Percentiles rank a stretch among this genome's conserved stretches.
Conservation (phyloP, 2,329 filamentous ascomycete genomes). For the Exophiala mesophila region DNA sequence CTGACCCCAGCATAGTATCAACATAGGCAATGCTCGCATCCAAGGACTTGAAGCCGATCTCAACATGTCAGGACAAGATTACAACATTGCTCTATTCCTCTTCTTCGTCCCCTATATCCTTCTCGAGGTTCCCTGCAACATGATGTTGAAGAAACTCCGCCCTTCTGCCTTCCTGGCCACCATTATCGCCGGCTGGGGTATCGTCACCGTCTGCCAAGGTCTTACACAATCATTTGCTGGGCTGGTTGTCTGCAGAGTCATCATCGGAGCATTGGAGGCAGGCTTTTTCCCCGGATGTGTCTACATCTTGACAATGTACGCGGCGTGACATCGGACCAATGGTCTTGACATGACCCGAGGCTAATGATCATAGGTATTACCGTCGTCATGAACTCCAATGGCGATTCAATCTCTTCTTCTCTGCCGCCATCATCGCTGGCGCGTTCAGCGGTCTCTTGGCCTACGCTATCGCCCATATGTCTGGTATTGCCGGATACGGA, state of each 20-base stretch:
- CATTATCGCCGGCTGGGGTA: slow-evolving; percentile 29
- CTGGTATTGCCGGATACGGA: slow-evolving; percentile 34
- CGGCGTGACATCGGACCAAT: not conserved
- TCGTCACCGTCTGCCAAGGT: slow-evolving; percentile 38
- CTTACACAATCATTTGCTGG: slow-evolving; percentile 30
- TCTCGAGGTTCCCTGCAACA: slow-evolving; percentile 42
- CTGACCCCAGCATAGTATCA: slow-evolving; percentile 34
- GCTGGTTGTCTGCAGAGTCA: slow-evolving; percentile 30
- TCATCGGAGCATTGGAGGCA: slow-evolving; percentile 32
- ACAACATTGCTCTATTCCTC: slow-evolving; percentile 27
- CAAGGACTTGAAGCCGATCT: slow-evolving; percentile 42
- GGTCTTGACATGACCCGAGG: slow-evolving; percentile 28
- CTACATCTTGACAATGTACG: slow-evolving; percentile 26
- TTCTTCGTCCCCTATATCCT: slow-evolving; percentile 25
- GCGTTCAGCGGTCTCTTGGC: slow-evolving; percentile 47
- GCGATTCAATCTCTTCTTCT: slow-evolving; percentile 33
- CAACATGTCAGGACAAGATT: slow-evolving; percentile 41
- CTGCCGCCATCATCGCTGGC: slow-evolving; percentile 36
- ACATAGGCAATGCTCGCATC: slow-evolving; percentile 46
- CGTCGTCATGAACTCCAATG: slow-evolving; percentile 36
- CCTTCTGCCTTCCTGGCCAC: slow-evolving; percentile 23
- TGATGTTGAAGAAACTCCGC: slow-evolving; percentile 37
- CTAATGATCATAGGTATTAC: slow-evolving; percentile 32
- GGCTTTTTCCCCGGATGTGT: slow-evolving; percentile 36
- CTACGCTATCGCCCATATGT: slow-evolving; percentile 49